phyloP scores from a whole-genome alignment of 2,329 filamentous ascomycete genomes.

The Botrytis deweyae region DNA sequence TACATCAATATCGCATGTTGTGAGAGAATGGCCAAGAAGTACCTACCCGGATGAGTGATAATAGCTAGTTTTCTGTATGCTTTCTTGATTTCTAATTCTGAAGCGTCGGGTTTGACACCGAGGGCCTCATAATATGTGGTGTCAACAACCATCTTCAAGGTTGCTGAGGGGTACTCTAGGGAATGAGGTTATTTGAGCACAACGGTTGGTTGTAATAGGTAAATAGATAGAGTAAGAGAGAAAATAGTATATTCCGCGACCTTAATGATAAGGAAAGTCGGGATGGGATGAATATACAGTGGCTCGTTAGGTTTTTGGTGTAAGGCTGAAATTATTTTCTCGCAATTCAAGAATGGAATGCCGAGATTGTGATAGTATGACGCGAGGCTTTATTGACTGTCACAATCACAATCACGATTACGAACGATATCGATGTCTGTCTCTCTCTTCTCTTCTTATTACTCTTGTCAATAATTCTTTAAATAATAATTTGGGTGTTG shows the following conservation, averaged over 20 bases:
- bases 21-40: background rate
- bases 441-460: background rate
- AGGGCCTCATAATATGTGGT: conserved; percentile 62
- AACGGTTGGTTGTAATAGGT: background rate
- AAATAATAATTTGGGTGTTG: background rate
- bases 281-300: background rate
- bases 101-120: conserved; percentile 79
- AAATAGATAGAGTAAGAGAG: background rate
- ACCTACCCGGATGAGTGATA: conserved; percentile 64
- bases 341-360: conserved; percentile 13
- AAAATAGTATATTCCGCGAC: background rate
- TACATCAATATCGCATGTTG: conserved; percentile 9
- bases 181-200: background rate
- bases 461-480: background rate
- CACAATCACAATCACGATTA: background rate
- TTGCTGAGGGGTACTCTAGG: background rate
- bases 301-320: background rate
- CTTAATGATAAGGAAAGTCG: background rate
- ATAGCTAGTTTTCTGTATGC: conserved; percentile 95
- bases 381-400: conserved; percentile 19
- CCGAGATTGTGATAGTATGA: conserved; percentile 19
- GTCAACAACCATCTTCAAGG: conserved; percentile 36
- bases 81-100: conserved; percentile 94
- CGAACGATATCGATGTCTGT: background rate
- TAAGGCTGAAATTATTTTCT: conserved; percentile 17